Evolutionary conservation across 768 basidiomycete species (phyloP).

Genomic region (Pholiota molesta): DNA sequence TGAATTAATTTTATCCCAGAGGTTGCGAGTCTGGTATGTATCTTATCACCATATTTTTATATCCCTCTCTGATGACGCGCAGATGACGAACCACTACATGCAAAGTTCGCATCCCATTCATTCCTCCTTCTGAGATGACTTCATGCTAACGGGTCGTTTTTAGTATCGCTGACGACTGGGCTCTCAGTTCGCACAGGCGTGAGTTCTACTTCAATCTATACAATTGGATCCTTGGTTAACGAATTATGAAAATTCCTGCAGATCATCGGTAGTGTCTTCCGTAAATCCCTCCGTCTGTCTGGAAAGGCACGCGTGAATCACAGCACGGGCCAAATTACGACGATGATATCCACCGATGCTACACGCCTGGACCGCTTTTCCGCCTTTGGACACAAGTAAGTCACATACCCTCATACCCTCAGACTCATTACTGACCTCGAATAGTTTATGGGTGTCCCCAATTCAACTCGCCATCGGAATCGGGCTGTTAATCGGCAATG

Average conservation of each 20-base stretch:
- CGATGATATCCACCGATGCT: conserved; percentile 70
- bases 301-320: conserved; percentile 59
- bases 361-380: conserved; percentile 56
- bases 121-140: not conserved
- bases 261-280: conserved; percentile 54
- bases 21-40: conserved; percentile 39
- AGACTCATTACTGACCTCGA: conserved; percentile 1
- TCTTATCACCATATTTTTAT: not conserved
- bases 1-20: conserved; percentile 28
- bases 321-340: conserved; percentile 68
- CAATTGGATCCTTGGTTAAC: not conserved
- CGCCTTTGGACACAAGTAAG: conserved; percentile 45
- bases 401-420: not conserved
- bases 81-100: conserved; percentile 51
- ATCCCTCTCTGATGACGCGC: not conserved
- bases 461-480: conserved; percentile 66
- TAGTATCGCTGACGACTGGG: conserved; percentile 49
- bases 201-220: conserved; percentile 7
- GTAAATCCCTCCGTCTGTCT: conserved; percentile 71
- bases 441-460: conserved; percentile 62
- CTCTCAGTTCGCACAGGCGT: conserved; percentile 51
- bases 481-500: conserved; percentile 62
- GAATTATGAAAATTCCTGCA: conserved; percentile 15
- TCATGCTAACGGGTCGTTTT: not conserved
- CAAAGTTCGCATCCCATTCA: conserved; percentile 32